Percentiles rank a stretch among this genome's conserved stretches.
These are phyloP conservation scores for Stygiomarasmius scandens DNA, from an alignment of 1,284 basidiomycete species.

Conservation along the genomic window DNA sequence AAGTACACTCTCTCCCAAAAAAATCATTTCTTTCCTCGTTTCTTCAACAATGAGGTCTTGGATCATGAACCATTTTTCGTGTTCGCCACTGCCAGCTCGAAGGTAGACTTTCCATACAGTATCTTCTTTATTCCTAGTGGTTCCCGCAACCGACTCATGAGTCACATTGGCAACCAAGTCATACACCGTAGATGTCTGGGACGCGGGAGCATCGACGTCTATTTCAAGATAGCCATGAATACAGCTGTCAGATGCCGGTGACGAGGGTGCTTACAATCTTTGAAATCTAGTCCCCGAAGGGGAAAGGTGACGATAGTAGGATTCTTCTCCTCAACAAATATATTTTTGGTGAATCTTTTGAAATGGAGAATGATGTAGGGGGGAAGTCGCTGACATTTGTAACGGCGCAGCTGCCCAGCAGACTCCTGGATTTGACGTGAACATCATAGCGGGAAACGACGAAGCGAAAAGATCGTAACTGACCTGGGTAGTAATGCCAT, in stretches of 20 bases:
- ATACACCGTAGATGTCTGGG: conserved; percentile 72
- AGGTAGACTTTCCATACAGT: conserved; percentile 94
- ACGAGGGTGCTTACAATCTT: conserved; percentile 69
- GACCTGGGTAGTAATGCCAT: conserved; percentile 88
- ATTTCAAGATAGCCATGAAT: conserved; percentile 21
- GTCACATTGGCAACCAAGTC: conserved; percentile 96
- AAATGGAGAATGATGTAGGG: conserved; percentile 94
- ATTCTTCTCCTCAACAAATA: conserved; percentile 98
- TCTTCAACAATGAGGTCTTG: conserved; percentile 98
- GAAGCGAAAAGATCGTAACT: conserved; percentile 27
- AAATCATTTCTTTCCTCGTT: conserved; percentile 96
- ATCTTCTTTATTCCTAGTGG: conserved; percentile 85
- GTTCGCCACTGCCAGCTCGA: conserved; percentile 78
- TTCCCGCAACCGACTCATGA: conserved; percentile 93
- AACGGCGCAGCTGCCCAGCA: conserved; percentile 83
- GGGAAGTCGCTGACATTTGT: conserved; percentile 87
- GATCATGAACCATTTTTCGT: conserved; percentile 95
- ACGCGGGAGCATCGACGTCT: conserved; percentile 78
- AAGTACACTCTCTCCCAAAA: conserved; percentile 93
- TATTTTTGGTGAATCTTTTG: conserved; percentile 98
- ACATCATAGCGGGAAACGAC: conserved; percentile 14
- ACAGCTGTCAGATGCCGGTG: conserved; percentile 14
- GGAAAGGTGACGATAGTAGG: conserved; percentile 99
- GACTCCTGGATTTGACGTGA: conserved; percentile 62
- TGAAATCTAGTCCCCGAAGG: conserved; percentile 88